A percentile compares a stretch with the other conserved stretches of the same genome.
Conservation (phyloP, 768 basidiomycete species). For the Tephrocybe sp. region DNA sequence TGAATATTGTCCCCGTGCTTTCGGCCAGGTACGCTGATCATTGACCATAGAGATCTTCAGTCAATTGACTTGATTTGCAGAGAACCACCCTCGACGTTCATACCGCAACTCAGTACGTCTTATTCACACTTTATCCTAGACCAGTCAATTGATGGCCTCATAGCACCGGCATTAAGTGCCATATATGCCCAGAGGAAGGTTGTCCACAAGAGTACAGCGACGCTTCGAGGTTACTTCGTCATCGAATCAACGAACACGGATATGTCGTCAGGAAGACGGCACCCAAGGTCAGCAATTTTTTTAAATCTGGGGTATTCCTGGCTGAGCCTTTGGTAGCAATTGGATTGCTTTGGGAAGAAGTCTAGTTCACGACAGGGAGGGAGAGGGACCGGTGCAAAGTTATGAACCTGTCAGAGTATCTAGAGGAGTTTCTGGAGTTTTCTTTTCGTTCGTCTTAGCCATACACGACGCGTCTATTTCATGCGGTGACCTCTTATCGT, state of each 20-base stretch:
- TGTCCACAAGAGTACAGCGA: slow-evolving; percentile 22
- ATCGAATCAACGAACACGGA: slow-evolving; percentile 17
- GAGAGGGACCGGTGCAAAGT: neutral
- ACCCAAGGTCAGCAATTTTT: slow-evolving; percentile 12
- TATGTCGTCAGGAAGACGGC: slow-evolving; percentile 18
- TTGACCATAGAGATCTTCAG: neutral
- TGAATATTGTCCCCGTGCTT: slow-evolving; percentile 14
- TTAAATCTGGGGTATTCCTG: neutral
- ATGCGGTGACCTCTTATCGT: too few species aligned
- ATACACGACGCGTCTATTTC: too few species aligned
- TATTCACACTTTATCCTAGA: neutral
- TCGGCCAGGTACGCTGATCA: slow-evolving; percentile 16
- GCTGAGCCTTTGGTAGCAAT: slow-evolving; percentile 1
- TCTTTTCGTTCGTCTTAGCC: neutral
- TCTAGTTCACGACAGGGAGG: neutral
- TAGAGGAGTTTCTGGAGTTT: neutral
- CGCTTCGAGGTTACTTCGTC: slow-evolving; percentile 21
- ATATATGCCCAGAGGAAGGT: slow-evolving; percentile 12
- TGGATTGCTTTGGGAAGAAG: slow-evolving; percentile 4
- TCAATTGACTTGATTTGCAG: slow-evolving; percentile 1
- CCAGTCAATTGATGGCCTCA: neutral
- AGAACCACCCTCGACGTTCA: slow-evolving; percentile 23
- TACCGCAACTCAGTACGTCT: slow-evolving; percentile 21
- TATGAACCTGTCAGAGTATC: neutral
- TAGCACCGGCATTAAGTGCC: slow-evolving; percentile 20